Base-by-base conservation (phyloP, 345 rosid species). In the Eucalyptus melliodora region DNA sequence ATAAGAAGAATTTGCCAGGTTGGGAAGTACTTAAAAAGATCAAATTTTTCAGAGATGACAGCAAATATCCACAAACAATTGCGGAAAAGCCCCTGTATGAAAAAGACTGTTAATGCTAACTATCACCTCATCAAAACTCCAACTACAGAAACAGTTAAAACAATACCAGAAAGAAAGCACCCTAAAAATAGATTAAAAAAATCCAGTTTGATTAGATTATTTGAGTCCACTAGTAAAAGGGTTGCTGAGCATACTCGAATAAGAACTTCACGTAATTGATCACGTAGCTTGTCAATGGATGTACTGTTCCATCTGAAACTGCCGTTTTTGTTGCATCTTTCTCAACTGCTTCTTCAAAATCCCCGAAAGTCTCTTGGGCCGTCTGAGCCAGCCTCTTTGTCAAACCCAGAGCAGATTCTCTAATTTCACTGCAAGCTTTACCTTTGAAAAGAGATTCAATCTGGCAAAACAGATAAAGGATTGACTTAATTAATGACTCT, bases 331-430 rank as follows among this genome's bases (percentile, higher is more conserved):
- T 97, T 16, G 99, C 97, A 93, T 98, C 99, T 91, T 96, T 98
- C 91, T 97, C 99, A 92, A 98, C 99, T 34, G 98, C 99, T 93
- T 96, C 99, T 94, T 96, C 98, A 77, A 98, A 98, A 96, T 97
- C 99, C 91, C 99, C 98, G 89, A 97, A 97, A 89, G 99, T 97
- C 86, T 97, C 98, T 92, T 97, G 97, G 92, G 98, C 98, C 86
- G 99, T 97, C 91, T 95, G 96, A 21, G 99, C 99, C 86, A 98
- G 97, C 91, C 96, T 69, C 91, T 96, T 97, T 83, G 98, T 97
- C 95, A 98, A 94, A 87, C 97, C 96, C 91, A 92, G 87, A 89
- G 98, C 95, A 89, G 98, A 96, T 90, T 98, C 99, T 92, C 97
- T 95, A 90, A 98, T 95, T 93, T 96, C 96, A 88, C 91, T 91